Base-by-base conservation (phyloP, 352 stramenopile species). In the Phytophthora sansomeana region DNA sequence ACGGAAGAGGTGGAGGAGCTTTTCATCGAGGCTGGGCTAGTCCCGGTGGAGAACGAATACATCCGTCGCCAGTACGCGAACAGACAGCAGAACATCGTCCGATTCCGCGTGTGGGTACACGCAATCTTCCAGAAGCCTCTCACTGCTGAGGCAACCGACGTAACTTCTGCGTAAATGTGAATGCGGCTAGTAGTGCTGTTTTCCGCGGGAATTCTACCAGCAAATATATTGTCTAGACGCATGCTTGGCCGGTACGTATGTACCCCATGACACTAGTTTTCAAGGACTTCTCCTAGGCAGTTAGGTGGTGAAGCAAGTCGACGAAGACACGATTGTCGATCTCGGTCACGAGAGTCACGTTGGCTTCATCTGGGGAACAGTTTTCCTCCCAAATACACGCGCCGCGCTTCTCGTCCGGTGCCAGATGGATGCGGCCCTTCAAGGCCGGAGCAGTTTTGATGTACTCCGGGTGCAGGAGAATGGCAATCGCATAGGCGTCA, bases 91-190 rank as follows among this genome's bases (percentile, higher is more conserved):
- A 85, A 85, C 46, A 72, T 96, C 47, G 88, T 95, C 63, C 84
- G 87, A 61, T 96, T 95, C 72, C 86, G 89, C 50, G 88, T 97
- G 24, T 97, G 89, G 90, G 81, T 97, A 28, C 90, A 97, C 54
- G 74, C 74, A 13, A 85, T 96, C 55, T 96, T 95, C 62, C 71
- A 90, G 46, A 97, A 97, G 58, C 89, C 88, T 24, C n/a, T 58
- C 5, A 58, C 24, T 13, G 30, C n/a, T 10, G 26, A 32, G 6
- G 30, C 48, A 5, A 54, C 42, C 29, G 46, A 59, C 26, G 26
- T 38, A 55, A 42, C 26, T 5, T 38, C 64, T 48, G 38, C 24
- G 35, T 63, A 58, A 49, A 3, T 41, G 26, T 26, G 63, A 57
- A 69, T 44, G 38, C 47, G 46, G 50, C 17, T 19, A 52, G 43